Percentiles rank a stretch among this genome's conserved stretches.
Evolutionary conservation across 2,329 filamentous ascomycete genomes (phyloP).

Genomic region (Neonectria sp.): DNA sequence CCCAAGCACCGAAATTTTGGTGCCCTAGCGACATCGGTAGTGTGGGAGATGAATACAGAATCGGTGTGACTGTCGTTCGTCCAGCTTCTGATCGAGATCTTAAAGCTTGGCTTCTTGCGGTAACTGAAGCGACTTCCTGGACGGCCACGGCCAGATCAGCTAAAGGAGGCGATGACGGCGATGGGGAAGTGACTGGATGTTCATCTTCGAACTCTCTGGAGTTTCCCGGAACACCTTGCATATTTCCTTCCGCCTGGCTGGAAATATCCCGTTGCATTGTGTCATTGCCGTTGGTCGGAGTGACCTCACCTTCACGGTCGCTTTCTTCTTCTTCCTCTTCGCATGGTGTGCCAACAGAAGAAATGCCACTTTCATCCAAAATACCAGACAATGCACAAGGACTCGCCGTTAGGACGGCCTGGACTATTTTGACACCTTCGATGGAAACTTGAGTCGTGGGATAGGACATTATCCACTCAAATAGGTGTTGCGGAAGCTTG

Average conservation of each 20-base stretch:
- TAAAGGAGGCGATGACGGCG: background rate
- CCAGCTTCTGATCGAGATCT: background rate
- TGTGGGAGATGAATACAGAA: background rate
- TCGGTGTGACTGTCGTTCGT: background rate
- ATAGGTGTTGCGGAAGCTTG: slow-evolving; percentile 33
- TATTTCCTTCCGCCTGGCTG: background rate
- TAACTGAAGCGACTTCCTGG: background rate
- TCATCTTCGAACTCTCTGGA: background rate
- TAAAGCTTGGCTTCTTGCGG: background rate
- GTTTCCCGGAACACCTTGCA: background rate
- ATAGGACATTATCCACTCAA: slow-evolving; percentile 38
- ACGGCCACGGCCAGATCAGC: background rate
- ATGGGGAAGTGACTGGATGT: background rate
- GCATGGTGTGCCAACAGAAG: background rate
- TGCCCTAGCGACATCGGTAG: background rate
- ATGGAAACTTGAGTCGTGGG: background rate
- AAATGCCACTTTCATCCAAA: background rate
- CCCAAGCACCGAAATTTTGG: background rate
- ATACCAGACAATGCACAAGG: background rate
- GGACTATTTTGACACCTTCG: background rate
- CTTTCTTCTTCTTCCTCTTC: background rate
- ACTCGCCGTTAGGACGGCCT: slow-evolving; percentile 4
- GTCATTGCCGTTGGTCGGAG: background rate
- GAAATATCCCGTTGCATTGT: background rate
- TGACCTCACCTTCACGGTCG: background rate